Evolutionary conservation across 208 protist species (phyloP).

Genomic region (Leishmania arabica): DNA sequence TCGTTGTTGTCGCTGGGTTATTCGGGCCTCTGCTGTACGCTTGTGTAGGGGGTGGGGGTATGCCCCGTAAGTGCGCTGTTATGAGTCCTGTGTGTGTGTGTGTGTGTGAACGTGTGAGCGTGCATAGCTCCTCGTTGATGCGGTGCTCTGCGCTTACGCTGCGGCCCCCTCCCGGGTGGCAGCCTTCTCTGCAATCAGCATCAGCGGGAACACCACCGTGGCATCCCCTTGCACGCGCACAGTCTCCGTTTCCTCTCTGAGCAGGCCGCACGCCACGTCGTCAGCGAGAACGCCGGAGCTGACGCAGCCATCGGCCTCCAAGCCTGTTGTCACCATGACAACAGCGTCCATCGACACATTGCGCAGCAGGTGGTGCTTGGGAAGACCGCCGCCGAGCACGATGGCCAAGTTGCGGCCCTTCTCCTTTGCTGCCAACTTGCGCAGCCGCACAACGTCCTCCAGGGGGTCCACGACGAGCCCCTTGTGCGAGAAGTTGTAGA

Average conservation of each 20-base stretch:
- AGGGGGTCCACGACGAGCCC: conserved; percentile 97
- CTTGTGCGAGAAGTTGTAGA: conserved; percentile 98
- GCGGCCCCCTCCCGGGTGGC: neutral
- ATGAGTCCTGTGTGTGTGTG: neutral
- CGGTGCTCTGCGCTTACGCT: neutral
- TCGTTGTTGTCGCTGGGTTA: neutral
- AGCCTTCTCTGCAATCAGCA: conserved; percentile 34
- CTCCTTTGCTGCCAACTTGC: conserved; percentile 16
- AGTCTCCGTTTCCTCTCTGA: conserved; percentile 49
- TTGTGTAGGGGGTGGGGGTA: neutral
- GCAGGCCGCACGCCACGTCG: conserved; percentile 58
- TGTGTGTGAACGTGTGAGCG: neutral
- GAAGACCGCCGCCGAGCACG: conserved; percentile 81
- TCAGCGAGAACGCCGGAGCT: conserved; percentile 78
- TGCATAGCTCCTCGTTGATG: neutral
- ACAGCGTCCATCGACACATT: conserved; percentile 62
- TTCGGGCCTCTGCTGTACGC: neutral
- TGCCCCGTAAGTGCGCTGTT: neutral
- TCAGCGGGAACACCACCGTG: conserved; percentile 83
- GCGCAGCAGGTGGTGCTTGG: conserved; percentile 82
- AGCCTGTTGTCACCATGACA: conserved; percentile 82
- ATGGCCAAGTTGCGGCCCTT: conserved; percentile 55
- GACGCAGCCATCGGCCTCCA: conserved; percentile 83
- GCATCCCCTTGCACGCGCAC: conserved; percentile 90
- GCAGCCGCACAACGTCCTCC: conserved; percentile 77